Evolutionary conservation across 352 stramenopile genomes (phyloP).

Genomic region (Achlya hypogyna): DNA sequence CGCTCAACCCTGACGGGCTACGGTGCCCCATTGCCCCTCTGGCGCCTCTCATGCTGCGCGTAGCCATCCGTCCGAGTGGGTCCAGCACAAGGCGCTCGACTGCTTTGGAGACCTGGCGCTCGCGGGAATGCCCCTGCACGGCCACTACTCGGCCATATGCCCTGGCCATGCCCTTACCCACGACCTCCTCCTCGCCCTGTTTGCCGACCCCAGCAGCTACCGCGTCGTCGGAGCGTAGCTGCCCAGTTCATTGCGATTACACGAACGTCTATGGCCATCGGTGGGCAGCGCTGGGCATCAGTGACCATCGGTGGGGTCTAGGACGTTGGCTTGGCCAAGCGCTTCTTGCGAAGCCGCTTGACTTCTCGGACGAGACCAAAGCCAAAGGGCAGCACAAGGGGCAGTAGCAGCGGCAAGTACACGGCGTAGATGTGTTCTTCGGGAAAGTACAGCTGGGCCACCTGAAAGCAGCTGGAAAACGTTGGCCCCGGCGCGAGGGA

Average conservation of each 20-base stretch:
- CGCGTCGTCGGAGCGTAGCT: slow-evolving; percentile 21
- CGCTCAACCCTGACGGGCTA: slow-evolving; percentile 41
- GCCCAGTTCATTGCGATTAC: too few species aligned
- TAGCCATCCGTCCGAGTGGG: slow-evolving; percentile 40
- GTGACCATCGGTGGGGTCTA: too few species aligned
- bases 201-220: slow-evolving; percentile 39
- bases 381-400: neutral
- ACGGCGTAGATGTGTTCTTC: slow-evolving; percentile 12
- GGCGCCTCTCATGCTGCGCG: neutral
- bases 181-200: slow-evolving; percentile 39
- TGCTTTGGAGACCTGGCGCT: slow-evolving; percentile 57
- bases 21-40: slow-evolving; percentile 25
- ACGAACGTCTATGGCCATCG: too few species aligned
- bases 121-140: slow-evolving; percentile 42
- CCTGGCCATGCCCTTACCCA: slow-evolving; percentile 59
- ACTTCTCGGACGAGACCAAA: slow-evolving; percentile 9
- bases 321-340: neutral
- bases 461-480: neutral
- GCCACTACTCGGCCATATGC: slow-evolving; percentile 57
- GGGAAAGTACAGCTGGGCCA: slow-evolving; percentile 14
- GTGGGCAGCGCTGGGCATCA: too few species aligned
- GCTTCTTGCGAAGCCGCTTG: neutral
- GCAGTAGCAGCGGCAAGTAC: slow-evolving; percentile 12
- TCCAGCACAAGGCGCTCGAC: slow-evolving; percentile 63
- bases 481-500: too few species aligned